Evolutionary conservation across 2,329 filamentous ascomycete species (phyloP).

Genomic region (Colletotrichum spinosum): DNA sequence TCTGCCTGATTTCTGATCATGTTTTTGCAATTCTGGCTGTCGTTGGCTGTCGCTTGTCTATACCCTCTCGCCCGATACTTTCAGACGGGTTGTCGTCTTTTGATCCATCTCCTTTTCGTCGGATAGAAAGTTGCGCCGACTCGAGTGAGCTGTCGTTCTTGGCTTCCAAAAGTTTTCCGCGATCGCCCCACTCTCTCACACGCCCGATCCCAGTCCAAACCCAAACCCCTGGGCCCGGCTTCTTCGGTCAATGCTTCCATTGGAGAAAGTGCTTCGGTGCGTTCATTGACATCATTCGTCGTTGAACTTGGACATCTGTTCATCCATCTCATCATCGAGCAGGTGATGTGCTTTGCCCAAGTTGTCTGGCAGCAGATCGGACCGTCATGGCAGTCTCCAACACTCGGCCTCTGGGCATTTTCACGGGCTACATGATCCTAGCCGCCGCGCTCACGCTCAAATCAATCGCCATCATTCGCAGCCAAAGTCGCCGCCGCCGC

Average conservation of each 20-base stretch:
- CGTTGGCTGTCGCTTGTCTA: background rate
- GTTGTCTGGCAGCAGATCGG: background rate
- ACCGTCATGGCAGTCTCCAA: slow-evolving; percentile 30
- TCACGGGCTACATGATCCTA: slow-evolving; percentile 40
- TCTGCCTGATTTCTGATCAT: background rate
- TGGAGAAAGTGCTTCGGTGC: background rate
- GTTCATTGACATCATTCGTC: slow-evolving; percentile 1
- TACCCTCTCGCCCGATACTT: too few relatives aligned
- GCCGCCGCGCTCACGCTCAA: slow-evolving; percentile 36
- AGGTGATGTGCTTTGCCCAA: background rate
- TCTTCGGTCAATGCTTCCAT: background rate
- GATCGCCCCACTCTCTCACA: slow-evolving; percentile 6
- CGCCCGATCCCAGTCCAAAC: background rate
- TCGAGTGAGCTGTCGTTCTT: slow-evolving; percentile 8
- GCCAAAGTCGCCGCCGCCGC: slow-evolving; percentile 1
- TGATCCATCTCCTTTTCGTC: background rate
- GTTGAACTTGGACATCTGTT: background rate
- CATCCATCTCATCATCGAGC: background rate
- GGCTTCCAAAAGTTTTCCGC: slow-evolving; percentile 7
- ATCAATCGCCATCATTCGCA: slow-evolving; percentile 37
- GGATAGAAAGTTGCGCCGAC: slow-evolving; percentile 32
- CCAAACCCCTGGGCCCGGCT: background rate
- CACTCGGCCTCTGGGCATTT: slow-evolving; percentile 39
- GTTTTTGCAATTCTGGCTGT: background rate
- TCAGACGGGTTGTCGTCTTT: background rate